A percentile compares a stretch with the other conserved stretches of the same genome.
These are phyloP conservation scores for Pestalotiopsis sp. DNA, from an alignment of 2,329 filamentous ascomycete genomes.

Conservation along the genomic window DNA sequence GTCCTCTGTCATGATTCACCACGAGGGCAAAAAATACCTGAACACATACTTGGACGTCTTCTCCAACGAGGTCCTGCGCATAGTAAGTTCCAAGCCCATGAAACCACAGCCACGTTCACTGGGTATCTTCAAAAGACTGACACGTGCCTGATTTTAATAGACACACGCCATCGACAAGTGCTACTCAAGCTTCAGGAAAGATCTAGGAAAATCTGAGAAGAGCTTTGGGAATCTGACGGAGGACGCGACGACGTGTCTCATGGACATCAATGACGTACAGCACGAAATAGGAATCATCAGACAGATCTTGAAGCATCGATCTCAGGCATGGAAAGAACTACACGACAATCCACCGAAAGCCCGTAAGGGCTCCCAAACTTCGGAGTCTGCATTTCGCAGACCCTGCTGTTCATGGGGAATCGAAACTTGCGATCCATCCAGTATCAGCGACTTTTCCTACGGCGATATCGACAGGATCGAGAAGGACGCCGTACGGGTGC, in stretches of 20 bases:
- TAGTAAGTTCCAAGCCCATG: not conserved
- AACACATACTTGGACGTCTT: not conserved
- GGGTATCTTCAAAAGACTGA: not conserved
- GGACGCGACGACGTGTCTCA: no score
- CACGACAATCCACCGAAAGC: no score
- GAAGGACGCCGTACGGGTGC: not conserved
- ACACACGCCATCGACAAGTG: not conserved
- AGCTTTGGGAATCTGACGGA: no score
- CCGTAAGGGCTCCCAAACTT: no score
- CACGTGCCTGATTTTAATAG: not conserved
- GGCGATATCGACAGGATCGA: not conserved
- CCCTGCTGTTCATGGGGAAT: not conserved
- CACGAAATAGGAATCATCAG: no score
- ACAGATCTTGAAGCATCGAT: no score
- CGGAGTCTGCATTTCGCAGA: no score
- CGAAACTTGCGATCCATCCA: not conserved
- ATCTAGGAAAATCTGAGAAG: no score
- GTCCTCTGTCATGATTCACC: not conserved
- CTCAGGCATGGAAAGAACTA: not conserved
- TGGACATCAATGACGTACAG: no score
- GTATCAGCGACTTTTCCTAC: not conserved
- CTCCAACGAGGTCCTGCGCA: not conserved
- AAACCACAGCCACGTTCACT: no score
- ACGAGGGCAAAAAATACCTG: not conserved
- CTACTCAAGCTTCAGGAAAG: no score